These are phyloP conservation scores for Truncatella angustata DNA, from an alignment of 2,329 filamentous ascomycete species.

Conservation along the genomic window DNA sequence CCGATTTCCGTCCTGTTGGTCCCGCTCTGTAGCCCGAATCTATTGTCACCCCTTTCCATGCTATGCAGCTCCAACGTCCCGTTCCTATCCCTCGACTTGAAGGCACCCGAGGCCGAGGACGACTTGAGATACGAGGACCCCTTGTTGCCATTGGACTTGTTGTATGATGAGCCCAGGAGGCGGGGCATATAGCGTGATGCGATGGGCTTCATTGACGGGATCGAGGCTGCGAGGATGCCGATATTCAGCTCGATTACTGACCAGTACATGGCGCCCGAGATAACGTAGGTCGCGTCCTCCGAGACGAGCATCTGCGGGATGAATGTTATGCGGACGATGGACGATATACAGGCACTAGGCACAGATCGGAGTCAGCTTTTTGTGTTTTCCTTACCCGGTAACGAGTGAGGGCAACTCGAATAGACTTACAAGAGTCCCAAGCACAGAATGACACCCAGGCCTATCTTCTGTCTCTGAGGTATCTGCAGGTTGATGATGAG, in stretches of 20 bases:
- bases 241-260: slow-evolving; percentile 33
- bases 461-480: slow-evolving; percentile 42
- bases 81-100: background rate
- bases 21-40: background rate
- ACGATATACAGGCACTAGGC: slow-evolving; percentile 41
- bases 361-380: background rate
- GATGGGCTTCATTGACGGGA: slow-evolving; percentile 32
- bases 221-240: slow-evolving; percentile 33
- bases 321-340: slow-evolving; percentile 44
- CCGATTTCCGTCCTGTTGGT: slow-evolving; percentile 3
- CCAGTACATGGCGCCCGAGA: slow-evolving; percentile 40
- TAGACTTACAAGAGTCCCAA: slow-evolving; percentile 38
- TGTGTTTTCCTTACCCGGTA: background rate
- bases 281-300: slow-evolving; percentile 31
- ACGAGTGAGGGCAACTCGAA: background rate
- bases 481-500: slow-evolving; percentile 41
- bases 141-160: background rate
- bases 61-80: slow-evolving; percentile 10
- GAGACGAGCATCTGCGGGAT: slow-evolving; percentile 40
- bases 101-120: too few relatives aligned
- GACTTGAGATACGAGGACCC: background rate
- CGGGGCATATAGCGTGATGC: slow-evolving; percentile 36
- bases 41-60: slow-evolving; percentile 3
- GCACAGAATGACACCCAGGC: slow-evolving; percentile 39
- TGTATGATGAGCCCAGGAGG: slow-evolving; percentile 25